Evolutionary conservation across 345 rosid genomes (phyloP).

Genomic region (Xanthoceras sorbifolium): DNA sequence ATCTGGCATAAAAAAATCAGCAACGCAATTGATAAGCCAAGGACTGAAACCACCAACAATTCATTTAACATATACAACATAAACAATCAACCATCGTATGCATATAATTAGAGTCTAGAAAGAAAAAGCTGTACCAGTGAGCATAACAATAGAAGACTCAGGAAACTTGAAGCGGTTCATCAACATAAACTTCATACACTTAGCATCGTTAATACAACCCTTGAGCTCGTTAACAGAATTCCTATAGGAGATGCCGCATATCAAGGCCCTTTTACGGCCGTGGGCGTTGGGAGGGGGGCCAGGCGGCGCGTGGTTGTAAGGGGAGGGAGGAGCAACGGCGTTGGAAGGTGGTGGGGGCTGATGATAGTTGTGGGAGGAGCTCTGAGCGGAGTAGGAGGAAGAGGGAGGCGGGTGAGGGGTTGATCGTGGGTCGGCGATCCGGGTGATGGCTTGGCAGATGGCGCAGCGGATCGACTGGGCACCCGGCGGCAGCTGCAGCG

Average conservation of each 20-base stretch:
- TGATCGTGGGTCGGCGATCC: conserved; percentile 37
- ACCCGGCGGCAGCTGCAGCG: conserved; percentile 68
- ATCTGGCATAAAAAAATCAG: too few relatives aligned
- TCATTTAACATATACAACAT: not conserved
- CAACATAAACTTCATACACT: conserved; percentile 84
- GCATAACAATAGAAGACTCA: conserved; percentile 78
- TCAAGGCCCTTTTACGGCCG: conserved; percentile 80
- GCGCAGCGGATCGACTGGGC: conserved; percentile 73
- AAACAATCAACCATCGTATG: not conserved
- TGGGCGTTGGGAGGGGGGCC: conserved; percentile 52
- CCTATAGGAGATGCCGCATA: conserved; percentile 71
- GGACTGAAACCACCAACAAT: not conserved
- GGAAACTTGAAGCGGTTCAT: conserved; percentile 74
- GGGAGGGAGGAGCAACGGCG: conserved; percentile 37
- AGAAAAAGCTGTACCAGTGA: conserved; percentile 46
- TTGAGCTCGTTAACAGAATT: conserved; percentile 57
- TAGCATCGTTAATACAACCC: conserved; percentile 87
- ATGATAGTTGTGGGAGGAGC: conserved; percentile 15
- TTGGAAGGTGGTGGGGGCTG: conserved; percentile 26
- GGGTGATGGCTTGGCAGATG: conserved; percentile 63
- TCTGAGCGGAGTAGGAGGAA: not conserved
- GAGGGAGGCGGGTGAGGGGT: conserved; percentile 15
- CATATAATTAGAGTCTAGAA: not conserved
- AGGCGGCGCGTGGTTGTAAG: conserved; percentile 51
- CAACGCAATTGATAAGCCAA: not conserved